A percentile compares a stretch with the other conserved stretches of the same genome.
Conservation (phyloP, 441 rosid genomes). For the Pelargonium fulgidum region DNA sequence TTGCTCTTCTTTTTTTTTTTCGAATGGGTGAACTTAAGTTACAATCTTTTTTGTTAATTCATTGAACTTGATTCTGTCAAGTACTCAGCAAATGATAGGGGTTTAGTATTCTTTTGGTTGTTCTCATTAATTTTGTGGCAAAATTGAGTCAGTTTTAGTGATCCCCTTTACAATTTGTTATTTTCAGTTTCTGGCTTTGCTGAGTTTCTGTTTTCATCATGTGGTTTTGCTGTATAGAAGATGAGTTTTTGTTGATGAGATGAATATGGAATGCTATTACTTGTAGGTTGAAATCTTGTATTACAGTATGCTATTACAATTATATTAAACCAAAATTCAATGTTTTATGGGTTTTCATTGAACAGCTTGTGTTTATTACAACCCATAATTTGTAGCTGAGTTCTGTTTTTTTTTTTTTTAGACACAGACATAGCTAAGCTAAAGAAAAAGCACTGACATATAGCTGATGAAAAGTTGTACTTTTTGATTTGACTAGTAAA, state of each 20-base stretch:
- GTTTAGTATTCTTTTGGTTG: background rate
- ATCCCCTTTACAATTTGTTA: background rate
- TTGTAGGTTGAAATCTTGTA: background rate
- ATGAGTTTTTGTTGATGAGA: background rate
- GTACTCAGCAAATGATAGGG: background rate
- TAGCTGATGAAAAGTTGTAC: background rate
- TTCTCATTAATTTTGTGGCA: background rate
- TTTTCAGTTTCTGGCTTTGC: background rate
- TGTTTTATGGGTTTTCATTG: background rate
- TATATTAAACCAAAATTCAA: background rate
- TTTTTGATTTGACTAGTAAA: background rate
- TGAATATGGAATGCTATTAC: background rate
- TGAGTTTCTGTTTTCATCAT: background rate
- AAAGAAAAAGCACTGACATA: background rate
- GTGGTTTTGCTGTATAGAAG: background rate
- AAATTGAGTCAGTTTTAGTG: background rate
- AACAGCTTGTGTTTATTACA: background rate
- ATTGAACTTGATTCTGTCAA: background rate
- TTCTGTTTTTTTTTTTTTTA: background rate
- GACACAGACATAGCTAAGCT: background rate
- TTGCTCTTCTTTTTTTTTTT: background rate
- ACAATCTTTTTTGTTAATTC: constrained; percentile 6
- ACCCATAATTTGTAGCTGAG: background rate
- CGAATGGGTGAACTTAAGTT: too few species aligned
- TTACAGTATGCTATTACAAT: background rate